These are phyloP conservation scores for Parasarocladium wereldwijsianum DNA, from an alignment of 2,329 filamentous ascomycete species.

Conservation along the genomic window DNA sequence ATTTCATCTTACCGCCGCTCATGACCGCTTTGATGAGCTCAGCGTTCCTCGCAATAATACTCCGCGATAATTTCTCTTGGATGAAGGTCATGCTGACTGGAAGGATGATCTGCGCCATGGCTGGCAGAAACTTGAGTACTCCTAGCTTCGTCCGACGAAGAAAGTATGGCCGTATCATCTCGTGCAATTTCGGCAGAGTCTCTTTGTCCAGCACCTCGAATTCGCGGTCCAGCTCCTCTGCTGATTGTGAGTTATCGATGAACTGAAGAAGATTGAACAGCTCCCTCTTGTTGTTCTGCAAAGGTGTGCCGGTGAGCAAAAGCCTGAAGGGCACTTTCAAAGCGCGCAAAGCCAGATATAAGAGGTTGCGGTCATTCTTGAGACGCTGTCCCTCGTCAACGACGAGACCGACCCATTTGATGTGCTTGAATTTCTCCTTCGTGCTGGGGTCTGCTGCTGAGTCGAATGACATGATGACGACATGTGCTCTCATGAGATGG, in stretches of 20 bases:
- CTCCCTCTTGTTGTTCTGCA: constrained; percentile 92
- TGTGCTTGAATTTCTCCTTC: constrained; percentile 47
- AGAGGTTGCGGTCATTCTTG: constrained; percentile 77
- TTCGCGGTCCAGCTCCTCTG: constrained; percentile 57
- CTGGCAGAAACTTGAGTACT: constrained; percentile 80
- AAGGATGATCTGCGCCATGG: constrained; percentile 88
- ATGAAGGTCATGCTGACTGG: constrained; percentile 90
- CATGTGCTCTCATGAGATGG: constrained; percentile 66
- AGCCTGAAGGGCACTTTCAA: constrained; percentile 73
- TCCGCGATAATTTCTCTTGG: constrained; percentile 89
- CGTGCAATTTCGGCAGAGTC: constrained; percentile 67
- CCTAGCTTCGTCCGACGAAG: constrained; percentile 72
- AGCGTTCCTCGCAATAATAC: constrained; percentile 81
- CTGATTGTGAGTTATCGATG: constrained; percentile 57
- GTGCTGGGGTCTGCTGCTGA: constrained; percentile 63
- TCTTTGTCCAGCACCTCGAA: constrained; percentile 70
- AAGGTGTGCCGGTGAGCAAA: constrained; percentile 76
- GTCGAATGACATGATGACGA: constrained; percentile 93
- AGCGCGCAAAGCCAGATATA: constrained; percentile 60
- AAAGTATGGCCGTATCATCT: constrained; percentile 62
- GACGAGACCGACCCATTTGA: constrained; percentile 77
- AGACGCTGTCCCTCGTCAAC: constrained; percentile 92
- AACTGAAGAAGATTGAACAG: constrained; percentile 96
- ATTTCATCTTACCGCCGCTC: constrained; percentile 49
- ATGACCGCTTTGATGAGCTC: constrained; percentile 82